Base-by-base conservation (phyloP, 78 protist genomes). In the Dictyostelium discoideum region DNA sequence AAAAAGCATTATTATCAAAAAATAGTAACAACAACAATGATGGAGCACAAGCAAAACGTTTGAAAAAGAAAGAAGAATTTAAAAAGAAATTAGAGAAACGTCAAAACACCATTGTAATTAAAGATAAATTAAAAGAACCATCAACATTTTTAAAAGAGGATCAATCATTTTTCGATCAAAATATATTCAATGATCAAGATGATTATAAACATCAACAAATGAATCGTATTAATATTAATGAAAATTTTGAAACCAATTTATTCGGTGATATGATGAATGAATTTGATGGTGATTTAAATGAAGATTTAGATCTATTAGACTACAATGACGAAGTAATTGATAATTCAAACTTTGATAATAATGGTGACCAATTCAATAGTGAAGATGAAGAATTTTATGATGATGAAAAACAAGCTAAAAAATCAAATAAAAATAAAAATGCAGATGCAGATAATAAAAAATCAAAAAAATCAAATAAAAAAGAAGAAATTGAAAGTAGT, bases 311-410 rank as follows among this genome's bases (percentile, higher is more conserved):
- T 72, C 54, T 82, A 50, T 29, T 90, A 37, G 94, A 89, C 24
- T 89, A 80, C 32, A 67, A 78, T 46, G 82, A 89, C 46, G 87
- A 89, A 26, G 94, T 83, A 26, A 48, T 50, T 46, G 37, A 74
- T n/a, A 42, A 69, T 20, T 46, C 57, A 46, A 46, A 46, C 14
- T 46, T 46, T 46, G 72, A 65, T 42, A 40, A 65, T 42, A 40
- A 78, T n/a, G 77, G 69, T 37, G 85, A 78, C 6, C 42, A n/a
- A 42, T 24, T 20, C 11, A 72, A 22, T 79, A 72, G 60, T 5
- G 67, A 80, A 22, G 93, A 87, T 42, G 74, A 87, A 42, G 93
- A 87, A 44, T 81, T 81, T 26, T 63, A 67, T 39, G 63, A 88
- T 39, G 63, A 88, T 3, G 13, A 32, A 40, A 44, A 85, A n/a